A percentile compares a stretch with the other conserved stretches of the same genome.
Evolutionary conservation across 2,329 filamentous ascomycete genomes (phyloP).

Genomic region (Ophiocordyceps australis): DNA sequence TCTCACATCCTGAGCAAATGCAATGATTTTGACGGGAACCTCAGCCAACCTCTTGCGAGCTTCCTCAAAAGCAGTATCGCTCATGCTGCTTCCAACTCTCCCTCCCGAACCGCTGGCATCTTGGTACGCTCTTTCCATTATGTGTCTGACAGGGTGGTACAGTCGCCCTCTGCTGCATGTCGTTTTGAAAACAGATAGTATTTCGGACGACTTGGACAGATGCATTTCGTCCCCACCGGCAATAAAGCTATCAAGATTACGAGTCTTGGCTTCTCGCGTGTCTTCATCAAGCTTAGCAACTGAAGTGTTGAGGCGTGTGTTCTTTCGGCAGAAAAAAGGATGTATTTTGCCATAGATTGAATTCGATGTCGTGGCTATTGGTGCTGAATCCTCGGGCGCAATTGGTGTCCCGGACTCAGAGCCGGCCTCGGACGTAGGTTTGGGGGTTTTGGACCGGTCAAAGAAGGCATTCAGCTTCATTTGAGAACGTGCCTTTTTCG

Average conservation of each 20-base stretch:
- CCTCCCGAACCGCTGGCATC: constrained; percentile 20
- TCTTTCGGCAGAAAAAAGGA: constrained; percentile 60
- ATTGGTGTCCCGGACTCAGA: constrained; percentile 10
- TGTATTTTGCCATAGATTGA: too few species aligned
- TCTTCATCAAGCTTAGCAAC: constrained; percentile 39
- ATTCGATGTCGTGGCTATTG: too few species aligned
- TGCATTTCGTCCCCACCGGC: too few species aligned
- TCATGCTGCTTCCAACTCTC: too few species aligned
- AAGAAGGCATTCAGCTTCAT: constrained; percentile 28
- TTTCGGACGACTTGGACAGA: too few species aligned
- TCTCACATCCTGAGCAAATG: constrained; percentile 46
- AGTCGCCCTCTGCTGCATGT: constrained; percentile 30
- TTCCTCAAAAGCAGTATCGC: constrained; percentile 12
- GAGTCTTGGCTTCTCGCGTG: constrained; percentile 29
- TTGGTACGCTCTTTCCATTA: constrained; percentile 37
- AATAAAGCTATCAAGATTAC: constrained; percentile 33
- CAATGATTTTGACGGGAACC: constrained; percentile 44
- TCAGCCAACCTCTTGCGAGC: constrained; percentile 23
- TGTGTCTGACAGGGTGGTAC: constrained; percentile 36
- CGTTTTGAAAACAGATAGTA: too few species aligned
- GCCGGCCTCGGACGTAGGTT: constrained; percentile 14
- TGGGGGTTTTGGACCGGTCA: constrained; percentile 24
- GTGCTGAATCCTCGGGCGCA: too few species aligned
- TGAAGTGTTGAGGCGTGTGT: constrained; percentile 50
- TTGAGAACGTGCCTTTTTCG: constrained; percentile 30